Conservation (phyloP, 1,284 basidiomycete species). For the Cystobasidium pallidum region DNA sequence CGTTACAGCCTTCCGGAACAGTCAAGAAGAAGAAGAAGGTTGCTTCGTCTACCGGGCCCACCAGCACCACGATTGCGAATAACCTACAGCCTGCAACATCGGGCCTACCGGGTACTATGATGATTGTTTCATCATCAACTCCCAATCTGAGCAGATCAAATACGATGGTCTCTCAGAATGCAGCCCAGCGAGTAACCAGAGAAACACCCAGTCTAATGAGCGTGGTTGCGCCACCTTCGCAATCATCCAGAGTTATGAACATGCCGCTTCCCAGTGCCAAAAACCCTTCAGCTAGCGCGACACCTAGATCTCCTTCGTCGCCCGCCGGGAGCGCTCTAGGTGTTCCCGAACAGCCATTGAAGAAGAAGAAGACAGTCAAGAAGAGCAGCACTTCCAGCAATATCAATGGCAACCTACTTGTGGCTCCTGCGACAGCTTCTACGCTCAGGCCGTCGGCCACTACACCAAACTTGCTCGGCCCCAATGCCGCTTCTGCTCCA, state of each 20-base stretch:
- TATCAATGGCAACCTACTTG: constrained; percentile 43
- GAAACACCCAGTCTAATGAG: constrained; percentile 32
- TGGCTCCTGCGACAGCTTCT: constrained; percentile 19
- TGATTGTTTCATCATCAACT: constrained; percentile 11
- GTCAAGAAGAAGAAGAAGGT: constrained; percentile 45
- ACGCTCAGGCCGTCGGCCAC: constrained; percentile 25
- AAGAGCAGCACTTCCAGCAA: constrained; percentile 40
- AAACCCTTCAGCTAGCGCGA: constrained; percentile 22
- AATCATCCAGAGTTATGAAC: constrained; percentile 23
- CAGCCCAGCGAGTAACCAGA: constrained; percentile 39
- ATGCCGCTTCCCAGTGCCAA: constrained; percentile 39
- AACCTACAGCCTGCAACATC: constrained; percentile 11
- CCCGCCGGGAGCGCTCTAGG: constrained; percentile 17
- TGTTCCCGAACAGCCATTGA: constrained; percentile 30
- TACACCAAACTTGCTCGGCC: constrained; percentile 23
- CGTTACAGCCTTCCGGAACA: constrained; percentile 8
- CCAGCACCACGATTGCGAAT: constrained; percentile 2
- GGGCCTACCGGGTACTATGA: constrained; percentile 9
- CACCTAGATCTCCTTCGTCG: background rate
- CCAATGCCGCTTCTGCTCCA: background rate
- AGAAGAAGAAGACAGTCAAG: constrained; percentile 38
- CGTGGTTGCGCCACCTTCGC: constrained; percentile 24
- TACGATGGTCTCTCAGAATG: constrained; percentile 15
- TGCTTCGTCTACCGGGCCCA: constrained; percentile 3
- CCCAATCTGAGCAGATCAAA: constrained; percentile 10